These are phyloP conservation scores for Debaryomyces fabryi DNA, from an alignment of 1,139 yeast species.

Conservation along the genomic window DNA sequence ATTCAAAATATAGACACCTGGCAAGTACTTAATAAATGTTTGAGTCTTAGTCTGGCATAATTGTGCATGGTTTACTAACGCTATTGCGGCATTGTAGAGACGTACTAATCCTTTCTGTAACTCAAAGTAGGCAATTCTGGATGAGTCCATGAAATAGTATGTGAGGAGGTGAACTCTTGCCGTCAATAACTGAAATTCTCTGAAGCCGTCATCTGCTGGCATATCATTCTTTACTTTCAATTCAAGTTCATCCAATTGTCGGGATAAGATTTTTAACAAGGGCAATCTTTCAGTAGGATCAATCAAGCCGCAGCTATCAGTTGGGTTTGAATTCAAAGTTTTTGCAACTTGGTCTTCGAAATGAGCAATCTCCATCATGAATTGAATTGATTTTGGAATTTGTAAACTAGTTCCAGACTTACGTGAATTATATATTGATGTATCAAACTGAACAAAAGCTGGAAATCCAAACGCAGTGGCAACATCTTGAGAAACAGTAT, in stretches of 20 bases:
- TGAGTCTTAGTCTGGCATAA: constrained; percentile 61
- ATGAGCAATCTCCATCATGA: constrained; percentile 79
- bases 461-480: constrained; percentile 96
- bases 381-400: constrained; percentile 66
- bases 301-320: constrained; percentile 66
- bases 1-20: constrained; percentile 77
- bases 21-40: constrained; percentile 72
- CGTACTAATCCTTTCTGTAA: constrained; percentile 73
- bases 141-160: constrained; percentile 76
- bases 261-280: constrained; percentile 65
- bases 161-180: constrained; percentile 80
- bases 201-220: constrained; percentile 55
- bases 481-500: constrained; percentile 83
- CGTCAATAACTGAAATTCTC: constrained; percentile 68
- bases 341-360: constrained; percentile 85
- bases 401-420: constrained; percentile 40
- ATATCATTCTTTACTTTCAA: constrained; percentile 40
- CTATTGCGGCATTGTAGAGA: constrained; percentile 77
- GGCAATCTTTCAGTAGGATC: constrained; percentile 75
- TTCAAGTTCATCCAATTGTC: constrained; percentile 78
- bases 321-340: constrained; percentile 71
- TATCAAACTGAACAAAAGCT: constrained; percentile 83
- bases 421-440: constrained; percentile 61
- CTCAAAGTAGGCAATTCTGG: constrained; percentile 57
- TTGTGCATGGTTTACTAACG: constrained; percentile 68